A percentile compares a stretch with the other conserved stretches of the same genome.
These are phyloP conservation scores for Pseudocercospora fuligena DNA, from an alignment of 2,329 filamentous ascomycete species.

Conservation along the genomic window DNA sequence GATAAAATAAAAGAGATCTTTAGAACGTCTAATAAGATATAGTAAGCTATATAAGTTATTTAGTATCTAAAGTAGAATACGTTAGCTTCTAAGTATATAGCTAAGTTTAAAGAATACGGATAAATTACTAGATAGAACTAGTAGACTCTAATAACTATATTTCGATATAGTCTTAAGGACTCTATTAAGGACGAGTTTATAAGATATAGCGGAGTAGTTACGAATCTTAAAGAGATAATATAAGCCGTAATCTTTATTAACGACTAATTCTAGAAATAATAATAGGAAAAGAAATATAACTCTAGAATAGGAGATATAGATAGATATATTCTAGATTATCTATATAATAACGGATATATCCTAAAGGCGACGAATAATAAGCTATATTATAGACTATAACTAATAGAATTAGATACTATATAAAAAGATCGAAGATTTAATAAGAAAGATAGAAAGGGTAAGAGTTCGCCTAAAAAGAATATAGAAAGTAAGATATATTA, in stretches of 20 bases:
- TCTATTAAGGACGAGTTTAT: neutral
- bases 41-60: too few species aligned
- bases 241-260: neutral
- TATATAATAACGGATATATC: too few species aligned
- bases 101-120: neutral
- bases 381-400: constrained; percentile 4
- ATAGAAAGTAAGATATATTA: neutral
- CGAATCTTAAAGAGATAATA: neutral
- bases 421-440: neutral
- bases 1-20: too few species aligned
- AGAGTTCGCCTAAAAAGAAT: neutral
- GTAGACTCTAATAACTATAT: neutral
- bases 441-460: neutral
- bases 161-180: neutral
- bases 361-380: neutral
- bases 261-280: neutral
- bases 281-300: neutral
- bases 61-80: neutral
- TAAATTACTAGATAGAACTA: neutral
- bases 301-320: neutral
- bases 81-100: neutral
- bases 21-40: too few species aligned
- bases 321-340: neutral
- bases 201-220: neutral
- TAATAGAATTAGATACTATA: constrained; percentile 8